Evolutionary conservation across 768 basidiomycete species (phyloP).

Genomic region (Leccinellum rugosiceps): DNA sequence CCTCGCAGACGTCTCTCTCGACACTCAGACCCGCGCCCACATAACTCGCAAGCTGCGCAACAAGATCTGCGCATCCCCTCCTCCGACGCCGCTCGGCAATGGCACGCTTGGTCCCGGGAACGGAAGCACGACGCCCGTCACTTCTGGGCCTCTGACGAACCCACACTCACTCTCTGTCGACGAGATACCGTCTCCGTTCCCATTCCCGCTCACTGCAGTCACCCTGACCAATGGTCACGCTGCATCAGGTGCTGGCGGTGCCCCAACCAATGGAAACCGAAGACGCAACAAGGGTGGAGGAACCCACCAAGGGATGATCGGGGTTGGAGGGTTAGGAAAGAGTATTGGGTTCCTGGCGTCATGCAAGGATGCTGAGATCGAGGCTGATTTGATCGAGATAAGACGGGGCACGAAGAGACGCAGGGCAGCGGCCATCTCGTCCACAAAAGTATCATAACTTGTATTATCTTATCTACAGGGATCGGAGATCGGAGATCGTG

Average conservation of each 20-base stretch:
- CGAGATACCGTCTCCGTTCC: slow-evolving; percentile 84
- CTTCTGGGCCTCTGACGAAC: slow-evolving; percentile 68
- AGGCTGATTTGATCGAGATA: slow-evolving; percentile 75
- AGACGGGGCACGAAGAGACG: slow-evolving; percentile 66
- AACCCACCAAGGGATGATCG: slow-evolving; percentile 52
- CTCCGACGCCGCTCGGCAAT: slow-evolving; percentile 62
- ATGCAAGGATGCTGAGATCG: slow-evolving; percentile 68
- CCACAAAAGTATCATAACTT: slow-evolving; percentile 28
- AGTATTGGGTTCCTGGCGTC: slow-evolving; percentile 54
- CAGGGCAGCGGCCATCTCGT: slow-evolving; percentile 31
- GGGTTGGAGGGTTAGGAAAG: slow-evolving; percentile 69
- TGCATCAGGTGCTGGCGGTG: slow-evolving; percentile 35
- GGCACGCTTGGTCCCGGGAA: slow-evolving; percentile 36
- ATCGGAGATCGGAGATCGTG: slow-evolving; percentile 8
- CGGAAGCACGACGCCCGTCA: slow-evolving; percentile 51
- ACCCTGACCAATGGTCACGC: slow-evolving; percentile 37
- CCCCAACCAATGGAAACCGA: slow-evolving; percentile 36
- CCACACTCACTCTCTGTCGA: slow-evolving; percentile 85
- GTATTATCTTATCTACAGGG: slow-evolving; percentile 31
- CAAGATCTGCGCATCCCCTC: slow-evolving; percentile 74
- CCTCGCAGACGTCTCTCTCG: slow-evolving; percentile 63
- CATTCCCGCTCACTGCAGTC: slow-evolving; percentile 63
- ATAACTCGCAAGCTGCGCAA: slow-evolving; percentile 84
- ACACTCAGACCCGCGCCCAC: slow-evolving; percentile 54
- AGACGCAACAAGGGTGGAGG: slow-evolving; percentile 53